Base-by-base conservation (phyloP, 2,329 filamentous ascomycete genomes). In the Botrytis paeoniae region DNA sequence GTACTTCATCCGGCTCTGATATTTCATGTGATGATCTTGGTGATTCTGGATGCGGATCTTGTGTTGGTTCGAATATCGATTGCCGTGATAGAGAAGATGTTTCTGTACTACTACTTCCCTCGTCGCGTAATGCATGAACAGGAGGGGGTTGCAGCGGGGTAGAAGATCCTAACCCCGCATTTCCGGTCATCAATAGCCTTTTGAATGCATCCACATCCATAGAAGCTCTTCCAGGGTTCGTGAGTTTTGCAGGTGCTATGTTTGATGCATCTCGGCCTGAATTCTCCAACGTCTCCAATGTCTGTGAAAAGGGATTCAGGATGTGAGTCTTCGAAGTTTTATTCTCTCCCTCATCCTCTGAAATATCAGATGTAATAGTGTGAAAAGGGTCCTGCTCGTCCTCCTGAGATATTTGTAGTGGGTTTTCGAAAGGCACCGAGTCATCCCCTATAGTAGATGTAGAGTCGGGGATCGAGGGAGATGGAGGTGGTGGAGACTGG, bases 171-270 rank as follows among this genome's bases (percentile, higher is more conserved):
- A 81, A 75, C 60, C 83, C 86, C 51, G 87, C 80, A 78, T 89
- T 88, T 32, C 93, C 93, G 0, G 92, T 96, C 83, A 96, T 85
- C 65, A 96, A 85, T 74, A 96, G 83, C 74, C 91, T 87, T 79
- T 90, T 91, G 83, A 96, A 96, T 12, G 92, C 90, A 79, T 93
- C 89, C 1, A 95, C 93, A 79, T 96, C 92, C 75, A 95, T 82
- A 0, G 89, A 86, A 29, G 82, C 78, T 76, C 81, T 71, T 77
- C 81, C 78, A 35, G 83, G 80, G 48, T 77, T 80, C 35, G 77
- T 64, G n/a, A 72, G 57, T 70, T 69, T 75, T 66, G 75, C 69
- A 73, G 76, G 63, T n/a, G 70, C 12, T 64, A 57, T 59, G n/a
- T 41, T 71, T 68, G 72, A 64, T 62, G 63, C 69, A 60, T 77